Evolutionary conservation across 2,329 filamentous ascomycete species (phyloP), one percentile per base, ranked within the genome.

Genomic region (Botrytis fabae): DNA sequence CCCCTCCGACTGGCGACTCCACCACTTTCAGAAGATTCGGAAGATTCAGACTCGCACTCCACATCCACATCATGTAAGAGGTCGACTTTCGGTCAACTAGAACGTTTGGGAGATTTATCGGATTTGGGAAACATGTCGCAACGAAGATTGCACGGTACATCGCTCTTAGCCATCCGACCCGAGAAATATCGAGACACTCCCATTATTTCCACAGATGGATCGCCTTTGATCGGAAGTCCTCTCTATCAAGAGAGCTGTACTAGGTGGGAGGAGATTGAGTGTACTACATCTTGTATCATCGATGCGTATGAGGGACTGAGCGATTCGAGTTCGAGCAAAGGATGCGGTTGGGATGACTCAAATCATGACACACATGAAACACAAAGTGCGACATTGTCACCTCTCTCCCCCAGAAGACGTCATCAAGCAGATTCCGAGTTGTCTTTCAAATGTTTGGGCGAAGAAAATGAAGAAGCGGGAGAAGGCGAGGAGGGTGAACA

Each of bases 381-480:
- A 66, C 51, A 54, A 69, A 48, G 51, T 32, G 40, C 44, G 62
- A 35, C 20, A 35, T 62, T 60, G 14, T 54, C 72, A 48, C 28
- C 68, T 18, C 62, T 60, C 9, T 63, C 63, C 22, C 14, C 28
- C 28, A 61, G 20, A n/a, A 61, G 61, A 60, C 28, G 44, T 35
- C n/a, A 66, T n/a, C 66, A 62, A 25, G 74, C 75, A 28, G 73
- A 71, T 59, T 80, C 79, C 1, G 75, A 70, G 1, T 54, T 80
- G 14, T 80, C 79, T 3, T 79, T 80, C 57, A 73, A 79, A 73
- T 80, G 79, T 48, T 35, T 63, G 38, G 73, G 73, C 16, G 65
- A 73, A 51, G 44, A 44, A n/a, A 51, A 51, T 51, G 48, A 51
- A n/a, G 48, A 51, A 6, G 48, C 5, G n/a, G 48, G n/a, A 51